These are phyloP conservation scores for Vitis rotundifolia DNA, from an alignment of 164 flowering plant species.

Conservation along the genomic window DNA sequence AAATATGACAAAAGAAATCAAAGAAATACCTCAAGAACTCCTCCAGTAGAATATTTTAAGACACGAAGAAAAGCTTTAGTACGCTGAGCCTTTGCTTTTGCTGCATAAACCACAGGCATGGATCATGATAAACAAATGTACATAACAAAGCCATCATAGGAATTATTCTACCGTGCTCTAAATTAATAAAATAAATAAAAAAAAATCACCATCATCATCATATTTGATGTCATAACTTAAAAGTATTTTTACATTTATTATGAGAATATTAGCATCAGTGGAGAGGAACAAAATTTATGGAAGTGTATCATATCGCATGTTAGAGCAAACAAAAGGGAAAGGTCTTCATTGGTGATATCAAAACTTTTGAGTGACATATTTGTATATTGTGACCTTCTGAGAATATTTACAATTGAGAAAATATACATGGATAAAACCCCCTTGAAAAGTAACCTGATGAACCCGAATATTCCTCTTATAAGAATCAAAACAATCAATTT, in stretches of 20 bases:
- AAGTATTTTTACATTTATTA: background rate
- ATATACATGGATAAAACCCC: no score
- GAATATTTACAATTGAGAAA: no score
- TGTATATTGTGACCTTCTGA: no score
- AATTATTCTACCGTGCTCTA: background rate
- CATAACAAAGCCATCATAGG: no score
- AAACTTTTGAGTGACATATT: no score
- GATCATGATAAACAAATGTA: slow-evolving; percentile 7
- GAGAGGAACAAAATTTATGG: background rate
- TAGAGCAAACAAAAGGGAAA: no score
- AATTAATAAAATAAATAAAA: background rate
- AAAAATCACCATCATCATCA: background rate
- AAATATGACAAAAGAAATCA: background rate
- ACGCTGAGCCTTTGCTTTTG: slow-evolving; percentile 65
- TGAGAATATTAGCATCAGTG: background rate
- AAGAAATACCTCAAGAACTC: slow-evolving; percentile 84
- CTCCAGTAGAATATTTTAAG: slow-evolving; percentile 88
- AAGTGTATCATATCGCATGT: background rate
- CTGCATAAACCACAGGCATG: slow-evolving; percentile 48
- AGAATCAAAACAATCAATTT: no score
- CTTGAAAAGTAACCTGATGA: no score
- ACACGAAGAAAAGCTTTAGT: slow-evolving; percentile 87
- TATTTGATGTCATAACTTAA: background rate
- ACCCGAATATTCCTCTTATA: no score
- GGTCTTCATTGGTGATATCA: no score